Percentiles rank a stretch among this genome's conserved stretches.
Evolutionary conservation across 352 stramenopile species (phyloP).

Genomic region (Phytophthora pistaciae): DNA sequence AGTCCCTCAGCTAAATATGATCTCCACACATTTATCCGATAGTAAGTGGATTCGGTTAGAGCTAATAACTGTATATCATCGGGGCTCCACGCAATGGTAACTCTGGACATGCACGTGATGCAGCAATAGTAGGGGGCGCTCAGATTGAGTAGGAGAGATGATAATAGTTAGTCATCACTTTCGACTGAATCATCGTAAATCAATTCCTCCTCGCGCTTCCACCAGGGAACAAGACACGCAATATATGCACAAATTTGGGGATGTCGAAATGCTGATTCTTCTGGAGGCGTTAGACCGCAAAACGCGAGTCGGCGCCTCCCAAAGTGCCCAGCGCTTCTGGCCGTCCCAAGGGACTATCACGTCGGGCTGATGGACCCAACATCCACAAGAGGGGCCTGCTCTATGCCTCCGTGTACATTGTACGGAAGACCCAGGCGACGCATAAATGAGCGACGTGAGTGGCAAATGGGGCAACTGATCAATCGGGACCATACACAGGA

Average conservation of each 20-base stretch:
- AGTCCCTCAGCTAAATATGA: constrained; percentile 57
- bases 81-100: constrained; percentile 27
- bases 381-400: constrained; percentile 73
- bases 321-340: constrained; percentile 86
- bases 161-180: constrained; percentile 64
- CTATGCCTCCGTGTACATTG: constrained; percentile 56
- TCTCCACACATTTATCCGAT: constrained; percentile 69
- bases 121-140: constrained; percentile 37
- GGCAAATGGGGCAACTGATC: constrained; percentile 60
- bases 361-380: constrained; percentile 85
- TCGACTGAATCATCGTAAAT: constrained; percentile 44
- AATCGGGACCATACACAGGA: neutral
- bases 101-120: neutral
- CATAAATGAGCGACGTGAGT: constrained; percentile 67
- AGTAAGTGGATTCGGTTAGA: constrained; percentile 86
- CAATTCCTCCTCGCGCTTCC: constrained; percentile 50
- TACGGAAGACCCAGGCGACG: constrained; percentile 75
- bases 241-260: constrained; percentile 2
- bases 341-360: constrained; percentile 69
- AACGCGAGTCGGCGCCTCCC: constrained; percentile 58
- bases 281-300: constrained; percentile 59
- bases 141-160: constrained; percentile 84
- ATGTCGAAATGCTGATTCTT: constrained; percentile 90
- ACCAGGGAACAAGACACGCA: constrained; percentile 7
- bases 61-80: constrained; percentile 92